These are phyloP conservation scores for Scleromitrula shiraiana DNA, from an alignment of 2,329 filamentous ascomycete species.

Conservation along the genomic window DNA sequence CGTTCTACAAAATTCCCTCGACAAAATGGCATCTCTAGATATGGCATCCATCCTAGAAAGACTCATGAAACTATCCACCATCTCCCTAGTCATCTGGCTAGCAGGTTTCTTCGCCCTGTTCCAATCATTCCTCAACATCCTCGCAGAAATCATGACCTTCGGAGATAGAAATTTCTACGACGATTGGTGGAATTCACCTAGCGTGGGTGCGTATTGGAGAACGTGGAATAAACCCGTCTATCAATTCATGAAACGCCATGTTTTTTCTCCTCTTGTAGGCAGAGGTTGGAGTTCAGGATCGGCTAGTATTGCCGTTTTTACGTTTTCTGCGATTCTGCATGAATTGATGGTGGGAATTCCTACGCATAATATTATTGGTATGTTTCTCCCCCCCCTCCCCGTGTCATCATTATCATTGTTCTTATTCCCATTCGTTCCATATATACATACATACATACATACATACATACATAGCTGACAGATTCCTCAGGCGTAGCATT, in stretches of 20 bases:
- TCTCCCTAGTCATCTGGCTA: constrained; percentile 93
- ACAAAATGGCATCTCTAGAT: constrained; percentile 76
- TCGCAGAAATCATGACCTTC: constrained; percentile 84
- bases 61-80: constrained; percentile 89
- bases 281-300: constrained; percentile 65
- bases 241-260: constrained; percentile 90
- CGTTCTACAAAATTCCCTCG: constrained; percentile 78
- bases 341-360: constrained; percentile 90
- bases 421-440: no score
- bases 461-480: no score
- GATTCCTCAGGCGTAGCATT: constrained; percentile 73
- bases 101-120: constrained; percentile 96
- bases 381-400: constrained; percentile 18
- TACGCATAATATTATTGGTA: constrained; percentile 87
- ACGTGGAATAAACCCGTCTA: constrained; percentile 98
- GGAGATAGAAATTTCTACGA: constrained; percentile 92
- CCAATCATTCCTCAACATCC: constrained; percentile 82
- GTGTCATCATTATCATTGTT: no score
- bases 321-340: constrained; percentile 81
- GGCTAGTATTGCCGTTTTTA: constrained; percentile 77
- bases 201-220: constrained; percentile 83
- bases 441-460: no score
- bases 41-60: constrained; percentile 77
- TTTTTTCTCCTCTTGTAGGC: constrained; percentile 81
- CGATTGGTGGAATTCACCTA: constrained; percentile 95